Evolutionary conservation across 1,139 yeast genomes (phyloP).

Genomic region (Candida tropicalis): DNA sequence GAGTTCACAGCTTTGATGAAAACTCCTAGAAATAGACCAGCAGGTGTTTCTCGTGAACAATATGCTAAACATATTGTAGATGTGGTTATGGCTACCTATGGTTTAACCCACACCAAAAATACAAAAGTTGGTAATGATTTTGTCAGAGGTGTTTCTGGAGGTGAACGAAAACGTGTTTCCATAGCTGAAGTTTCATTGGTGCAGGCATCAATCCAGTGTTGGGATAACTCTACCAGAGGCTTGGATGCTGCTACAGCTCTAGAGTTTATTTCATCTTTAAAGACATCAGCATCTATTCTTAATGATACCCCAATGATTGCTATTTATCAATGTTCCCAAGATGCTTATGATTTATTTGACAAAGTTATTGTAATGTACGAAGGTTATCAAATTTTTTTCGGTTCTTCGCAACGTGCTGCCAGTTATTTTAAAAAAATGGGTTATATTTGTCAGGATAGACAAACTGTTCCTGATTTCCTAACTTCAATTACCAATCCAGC

Average conservation of each 20-base stretch:
- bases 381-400: constrained; percentile 48
- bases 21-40: constrained; percentile 44
- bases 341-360: constrained; percentile 60
- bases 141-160: constrained; percentile 45
- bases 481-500: constrained; percentile 74
- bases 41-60: constrained; percentile 34
- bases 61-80: constrained; percentile 38
- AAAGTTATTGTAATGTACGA: constrained; percentile 67
- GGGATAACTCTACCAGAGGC: constrained; percentile 68
- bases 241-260: constrained; percentile 64
- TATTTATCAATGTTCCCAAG: constrained; percentile 56
- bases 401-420: constrained; percentile 54
- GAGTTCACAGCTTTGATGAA: constrained; percentile 45
- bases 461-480: constrained; percentile 57
- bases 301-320: constrained; percentile 71
- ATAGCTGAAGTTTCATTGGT: constrained; percentile 46
- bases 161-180: constrained; percentile 48
- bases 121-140: constrained; percentile 33
- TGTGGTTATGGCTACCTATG: constrained; percentile 21
- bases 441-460: constrained; percentile 66
- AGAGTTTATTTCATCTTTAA: constrained; percentile 71
- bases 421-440: constrained; percentile 51
- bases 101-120: constrained; percentile 24
- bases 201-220: constrained; percentile 49
- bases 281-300: constrained; percentile 60